phyloP scores from a whole-genome alignment of 73 alveolate genomes.

The Paraurostyla sp. region DNA sequence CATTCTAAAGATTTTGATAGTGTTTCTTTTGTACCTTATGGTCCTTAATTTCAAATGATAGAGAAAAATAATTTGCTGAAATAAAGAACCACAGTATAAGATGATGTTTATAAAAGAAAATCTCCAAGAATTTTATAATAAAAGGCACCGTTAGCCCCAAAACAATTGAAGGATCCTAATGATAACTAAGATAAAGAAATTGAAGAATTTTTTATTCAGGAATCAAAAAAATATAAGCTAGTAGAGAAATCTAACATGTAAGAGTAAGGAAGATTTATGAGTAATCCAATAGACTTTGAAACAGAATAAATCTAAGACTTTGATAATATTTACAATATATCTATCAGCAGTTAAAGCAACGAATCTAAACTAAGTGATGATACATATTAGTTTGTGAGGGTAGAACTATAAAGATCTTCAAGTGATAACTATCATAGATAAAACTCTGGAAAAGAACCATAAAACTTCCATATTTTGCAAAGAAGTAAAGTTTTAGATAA shows the following conservation, averaged over 20 bases:
- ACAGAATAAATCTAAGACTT: neutral
- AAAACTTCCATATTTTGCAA: too few species aligned
- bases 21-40: too few species aligned
- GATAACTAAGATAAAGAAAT: neutral
- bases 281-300: neutral
- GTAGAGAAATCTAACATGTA: too few species aligned
- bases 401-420: too few species aligned
- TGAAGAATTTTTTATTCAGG: neutral
- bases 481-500: too few species aligned
- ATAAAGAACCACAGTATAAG: too few species aligned
- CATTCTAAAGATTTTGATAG: neutral
- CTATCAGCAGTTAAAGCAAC: neutral
- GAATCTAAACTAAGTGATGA: neutral
- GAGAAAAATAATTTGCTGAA: too few species aligned
- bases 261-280: constrained; percentile 44
- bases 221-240: neutral
- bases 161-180: neutral
- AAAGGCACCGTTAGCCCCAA: neutral
- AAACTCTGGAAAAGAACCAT: too few species aligned
- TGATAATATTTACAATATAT: neutral
- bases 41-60: too few species aligned
- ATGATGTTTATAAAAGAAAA: too few species aligned
- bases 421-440: too few species aligned
- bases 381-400: neutral
- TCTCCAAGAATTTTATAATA: neutral